These are phyloP conservation scores for Phragmites australis DNA, from an alignment of 176 grass and related monocot species.

Conservation along the genomic window DNA sequence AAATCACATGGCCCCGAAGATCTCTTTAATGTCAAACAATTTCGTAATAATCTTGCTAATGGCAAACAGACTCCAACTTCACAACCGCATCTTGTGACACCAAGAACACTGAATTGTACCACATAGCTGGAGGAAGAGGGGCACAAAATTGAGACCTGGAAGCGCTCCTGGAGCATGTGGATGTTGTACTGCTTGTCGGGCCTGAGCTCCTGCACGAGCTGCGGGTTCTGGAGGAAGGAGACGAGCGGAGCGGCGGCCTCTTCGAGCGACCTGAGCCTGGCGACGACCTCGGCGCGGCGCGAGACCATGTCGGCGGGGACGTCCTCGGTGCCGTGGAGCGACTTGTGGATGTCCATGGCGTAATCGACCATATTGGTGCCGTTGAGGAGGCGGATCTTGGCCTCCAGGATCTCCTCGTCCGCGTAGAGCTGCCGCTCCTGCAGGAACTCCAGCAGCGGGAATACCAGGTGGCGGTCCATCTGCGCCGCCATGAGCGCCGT, in stretches of 20 bases:
- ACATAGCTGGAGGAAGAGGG: neutral
- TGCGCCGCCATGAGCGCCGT: slow-evolving; percentile 61
- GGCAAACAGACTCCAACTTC: neutral
- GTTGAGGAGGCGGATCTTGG: slow-evolving; percentile 84
- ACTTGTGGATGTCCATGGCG: slow-evolving; percentile 97
- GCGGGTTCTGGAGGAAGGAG: slow-evolving; percentile 65
- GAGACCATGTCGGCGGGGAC: slow-evolving; percentile 76
- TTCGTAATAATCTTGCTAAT: neutral
- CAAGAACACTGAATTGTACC: neutral
- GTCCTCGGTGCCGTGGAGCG: slow-evolving; percentile 75
- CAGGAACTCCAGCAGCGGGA: slow-evolving; percentile 84
- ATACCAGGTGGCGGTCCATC: slow-evolving; percentile 79
- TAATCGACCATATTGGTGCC: slow-evolving; percentile 99
- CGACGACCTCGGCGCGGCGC: slow-evolving; percentile 79
- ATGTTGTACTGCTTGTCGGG: slow-evolving; percentile 87
- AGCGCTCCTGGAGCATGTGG: slow-evolving; percentile 79
- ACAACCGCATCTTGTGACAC: neutral
- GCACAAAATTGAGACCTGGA: slow-evolving; percentile 48
- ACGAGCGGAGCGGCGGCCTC: slow-evolving; percentile 68
- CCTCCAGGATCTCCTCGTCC: slow-evolving; percentile 73
- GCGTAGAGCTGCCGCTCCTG: slow-evolving; percentile 76
- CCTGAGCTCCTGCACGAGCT: slow-evolving; percentile 79
- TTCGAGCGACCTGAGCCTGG: slow-evolving; percentile 64
- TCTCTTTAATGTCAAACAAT: neutral
- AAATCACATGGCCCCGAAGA: neutral